These are phyloP conservation scores for Neodidymelliopsis sp. DNA, from an alignment of 2,329 filamentous ascomycete genomes.

Conservation along the genomic window DNA sequence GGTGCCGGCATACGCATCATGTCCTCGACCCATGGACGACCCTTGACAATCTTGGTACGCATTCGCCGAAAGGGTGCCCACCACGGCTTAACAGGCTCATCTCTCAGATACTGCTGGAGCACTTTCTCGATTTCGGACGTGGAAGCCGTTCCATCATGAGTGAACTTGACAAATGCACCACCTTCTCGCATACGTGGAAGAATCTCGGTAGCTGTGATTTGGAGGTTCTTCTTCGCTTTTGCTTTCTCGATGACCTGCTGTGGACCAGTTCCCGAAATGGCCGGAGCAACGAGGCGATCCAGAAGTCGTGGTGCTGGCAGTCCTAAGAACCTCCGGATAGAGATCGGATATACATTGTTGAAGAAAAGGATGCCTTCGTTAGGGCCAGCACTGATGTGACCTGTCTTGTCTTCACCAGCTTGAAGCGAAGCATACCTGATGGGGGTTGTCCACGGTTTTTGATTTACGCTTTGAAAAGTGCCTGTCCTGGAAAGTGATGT, in stretches of 20 bases:
- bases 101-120: conserved; percentile 68
- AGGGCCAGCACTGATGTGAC: conserved; percentile 78
- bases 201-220: conserved; percentile 79
- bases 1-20: conserved; percentile 81
- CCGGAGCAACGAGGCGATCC: conserved; percentile 60
- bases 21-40: conserved; percentile 93
- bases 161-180: conserved; percentile 90
- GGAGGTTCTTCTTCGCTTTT: conserved; percentile 64
- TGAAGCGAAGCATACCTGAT: conserved; percentile 48
- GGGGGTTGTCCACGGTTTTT: conserved; percentile 15
- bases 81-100: conserved; percentile 82
- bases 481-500: conserved; percentile 6
- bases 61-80: conserved; percentile 85
- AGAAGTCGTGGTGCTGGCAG: conserved; percentile 62
- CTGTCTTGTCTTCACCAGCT: conserved; percentile 70
- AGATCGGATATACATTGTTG: conserved; percentile 88
- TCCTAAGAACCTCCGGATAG: conserved; percentile 69
- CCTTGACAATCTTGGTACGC: conserved; percentile 76
- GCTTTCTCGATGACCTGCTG: conserved; percentile 63
- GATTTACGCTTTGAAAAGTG: background rate
- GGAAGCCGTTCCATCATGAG: conserved; percentile 58
- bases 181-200: conserved; percentile 88
- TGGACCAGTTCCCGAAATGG: conserved; percentile 63
- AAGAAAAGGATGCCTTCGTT: conserved; percentile 90
- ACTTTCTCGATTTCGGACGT: conserved; percentile 66